Evolutionary conservation across 31 red algal genomes (phyloP), one percentile per base, ranked within the genome.

Genomic region (Pterothamnion heteromorphum): DNA sequence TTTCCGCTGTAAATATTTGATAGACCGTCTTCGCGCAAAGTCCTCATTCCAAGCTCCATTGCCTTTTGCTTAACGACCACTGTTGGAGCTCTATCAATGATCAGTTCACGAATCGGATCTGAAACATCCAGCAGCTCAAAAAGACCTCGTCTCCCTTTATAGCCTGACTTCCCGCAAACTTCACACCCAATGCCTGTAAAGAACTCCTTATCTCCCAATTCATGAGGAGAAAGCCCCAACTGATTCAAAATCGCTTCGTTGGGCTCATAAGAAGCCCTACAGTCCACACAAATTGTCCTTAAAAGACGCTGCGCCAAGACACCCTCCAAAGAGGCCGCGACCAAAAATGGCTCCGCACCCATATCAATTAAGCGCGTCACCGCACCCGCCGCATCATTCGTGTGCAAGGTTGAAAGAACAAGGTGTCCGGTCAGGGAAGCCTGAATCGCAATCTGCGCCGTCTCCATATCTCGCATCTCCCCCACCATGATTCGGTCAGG

Each of bases 401-500:
- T 93, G 84, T 93, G 91, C 35, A 93, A 4, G 3, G 91, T 93
- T 27, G 82, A 51, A 4, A 93, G 34, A 24, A 93, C 91, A 9
- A 90, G 28, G 85, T 93, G 91, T 58, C 91, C 91, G 4, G 91
- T 93, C 3, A 64, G 86, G 2, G 91, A 3, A 14, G 91, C 91
- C 57, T 89, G 3, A 22, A 93, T 23, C 18, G 91, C 80, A 4
- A 88, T 88, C 57, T 43, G 2, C 24, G 84, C 86, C 3, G 91
- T 93, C 38, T 93, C 82, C 24, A 30, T 5, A 36, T 93, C 91
- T 31, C 91, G 91, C 2, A 93, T 93, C 91, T 93, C 91, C n/a
- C 91, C 91, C 21, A 93, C 43, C 41, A 93, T 39, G 3, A 93
- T 90, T 28, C 4, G n/a, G 85, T 93, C 91, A 5, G 91, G 91